Evolutionary conservation across 1,139 yeast species (phyloP), one percentile per base, ranked within the genome.

Genomic region (Nakaseomyces bracarensis): DNA sequence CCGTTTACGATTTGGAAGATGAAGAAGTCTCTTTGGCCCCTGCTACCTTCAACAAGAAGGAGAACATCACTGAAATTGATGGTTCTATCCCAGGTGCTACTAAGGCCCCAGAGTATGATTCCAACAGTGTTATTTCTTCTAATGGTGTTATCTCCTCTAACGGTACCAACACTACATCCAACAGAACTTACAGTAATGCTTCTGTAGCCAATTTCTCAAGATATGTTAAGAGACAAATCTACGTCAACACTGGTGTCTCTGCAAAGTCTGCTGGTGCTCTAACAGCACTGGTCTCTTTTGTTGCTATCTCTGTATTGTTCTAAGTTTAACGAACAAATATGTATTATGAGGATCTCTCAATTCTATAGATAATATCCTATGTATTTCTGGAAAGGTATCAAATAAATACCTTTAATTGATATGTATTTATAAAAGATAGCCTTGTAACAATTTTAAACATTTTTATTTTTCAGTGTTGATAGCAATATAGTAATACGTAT

Each of bases 1-100:
- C 80, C 41, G 95, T 84, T 34, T 84, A 75, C 53, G 93, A 86
- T 62, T 65, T 83, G 49, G 86, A 81, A 20, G 74, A 74, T 48
- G 63, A 67, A 42, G 76, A 78, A 54, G 68, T 86, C 22, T 78
- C 81, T 0, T 46, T 86, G 45, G 95, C 93, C 1, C 84, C 74
- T 49, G 79, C 77, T 3, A 64, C 63, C 29, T 61, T 36, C 33
- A 29, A 41, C 30, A 43, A 72, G 5, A 49, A 51, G 25, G 34
- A 30, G 18, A 59, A 69, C 43, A 67, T 76, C 40, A 74, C 70
- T 47, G 65, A 60, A 1, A 68, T 74, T 26, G 44, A 58, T 1
- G 55, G 64, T 1, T 38, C 67, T 3, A 67, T 75, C 36, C 79
- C 79, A 25, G 60, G 67, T 39, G 79, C 79, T 0, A 49, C 55